Percentiles rank a stretch among this genome's conserved stretches.
Conservation (phyloP, 352 stramenopile species). For the Pythium guiyangense region DNA sequence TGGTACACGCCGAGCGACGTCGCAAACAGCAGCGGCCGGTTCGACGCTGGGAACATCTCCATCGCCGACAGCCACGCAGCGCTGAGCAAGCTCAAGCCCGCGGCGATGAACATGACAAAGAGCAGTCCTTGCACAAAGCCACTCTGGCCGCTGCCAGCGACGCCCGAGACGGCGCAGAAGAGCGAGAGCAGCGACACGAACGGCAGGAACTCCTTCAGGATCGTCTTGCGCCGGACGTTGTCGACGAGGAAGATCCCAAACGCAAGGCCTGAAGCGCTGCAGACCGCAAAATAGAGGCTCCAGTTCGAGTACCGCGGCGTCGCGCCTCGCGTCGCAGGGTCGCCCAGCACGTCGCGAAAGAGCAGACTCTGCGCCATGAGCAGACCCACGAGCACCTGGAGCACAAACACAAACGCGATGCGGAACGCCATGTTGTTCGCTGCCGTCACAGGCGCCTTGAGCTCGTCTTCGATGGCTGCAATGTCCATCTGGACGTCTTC, state of each 20-base stretch:
- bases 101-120: conserved; percentile 58
- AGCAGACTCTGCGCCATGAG: conserved; percentile 68
- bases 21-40: conserved; percentile 59
- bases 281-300: conserved; percentile 52
- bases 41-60: conserved; percentile 76
- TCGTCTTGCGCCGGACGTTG: conserved; percentile 84
- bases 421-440: conserved; percentile 64
- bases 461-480: conserved; percentile 44
- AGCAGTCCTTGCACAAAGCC: conserved; percentile 45
- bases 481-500: conserved; percentile 69
- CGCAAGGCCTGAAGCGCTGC: conserved; percentile 37
- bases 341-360: conserved; percentile 36
- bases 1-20: conserved; percentile 71
- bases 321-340: conserved; percentile 16
- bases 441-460: conserved; percentile 32
- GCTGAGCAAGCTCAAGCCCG: conserved; percentile 66
- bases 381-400: conserved; percentile 60
- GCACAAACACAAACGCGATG: conserved; percentile 42
- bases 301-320: conserved; percentile 36
- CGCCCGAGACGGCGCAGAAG: conserved; percentile 48
- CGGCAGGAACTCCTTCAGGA: conserved; percentile 85
- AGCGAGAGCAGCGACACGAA: conserved; percentile 64
- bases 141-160: conserved; percentile 25
- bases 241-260: conserved; percentile 82
- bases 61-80: conserved; percentile 72